Evolutionary conservation across 176 grass and related monocot species (phyloP).

Genomic region (Secale cereale): DNA sequence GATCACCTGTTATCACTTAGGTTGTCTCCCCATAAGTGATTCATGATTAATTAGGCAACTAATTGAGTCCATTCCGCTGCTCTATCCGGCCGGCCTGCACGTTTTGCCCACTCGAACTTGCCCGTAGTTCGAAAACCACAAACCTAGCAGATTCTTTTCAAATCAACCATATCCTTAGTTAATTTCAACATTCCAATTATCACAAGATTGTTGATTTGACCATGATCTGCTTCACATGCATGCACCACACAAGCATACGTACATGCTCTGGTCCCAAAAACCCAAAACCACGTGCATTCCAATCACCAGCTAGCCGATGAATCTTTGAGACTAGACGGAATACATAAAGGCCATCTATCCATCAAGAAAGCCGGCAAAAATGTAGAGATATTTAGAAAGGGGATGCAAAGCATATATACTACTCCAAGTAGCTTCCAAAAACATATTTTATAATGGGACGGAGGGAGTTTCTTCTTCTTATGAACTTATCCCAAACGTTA

Average conservation of each 20-base stretch:
- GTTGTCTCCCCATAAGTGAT: too few species aligned
- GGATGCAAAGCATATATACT: not conserved
- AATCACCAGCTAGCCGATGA: not conserved
- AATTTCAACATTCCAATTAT: not conserved
- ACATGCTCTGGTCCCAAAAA: not conserved
- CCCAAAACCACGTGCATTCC: not conserved
- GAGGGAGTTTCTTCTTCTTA: too few species aligned
- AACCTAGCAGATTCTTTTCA: not conserved
- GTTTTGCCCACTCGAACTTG: too few species aligned
- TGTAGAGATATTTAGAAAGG: not conserved
- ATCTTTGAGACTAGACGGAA: not conserved
- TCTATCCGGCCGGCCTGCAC: too few species aligned
- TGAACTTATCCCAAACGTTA: too few species aligned
- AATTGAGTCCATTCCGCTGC: too few species aligned
- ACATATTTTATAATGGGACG: too few species aligned
- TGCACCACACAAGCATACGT: not conserved
- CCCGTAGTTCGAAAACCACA: not conserved
- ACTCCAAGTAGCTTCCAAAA: too few species aligned
- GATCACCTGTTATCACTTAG: too few species aligned
- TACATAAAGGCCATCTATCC: not conserved
- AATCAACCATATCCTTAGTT: not conserved
- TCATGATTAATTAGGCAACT: too few species aligned
- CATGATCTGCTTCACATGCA: not conserved
- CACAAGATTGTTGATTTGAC: not conserved
- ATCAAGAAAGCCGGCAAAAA: not conserved